A percentile compares a stretch with the other conserved stretches of the same genome.
Evolutionary conservation across 2,329 filamentous ascomycete genomes (phyloP).

Genomic region (Scedosporium dehoogii): DNA sequence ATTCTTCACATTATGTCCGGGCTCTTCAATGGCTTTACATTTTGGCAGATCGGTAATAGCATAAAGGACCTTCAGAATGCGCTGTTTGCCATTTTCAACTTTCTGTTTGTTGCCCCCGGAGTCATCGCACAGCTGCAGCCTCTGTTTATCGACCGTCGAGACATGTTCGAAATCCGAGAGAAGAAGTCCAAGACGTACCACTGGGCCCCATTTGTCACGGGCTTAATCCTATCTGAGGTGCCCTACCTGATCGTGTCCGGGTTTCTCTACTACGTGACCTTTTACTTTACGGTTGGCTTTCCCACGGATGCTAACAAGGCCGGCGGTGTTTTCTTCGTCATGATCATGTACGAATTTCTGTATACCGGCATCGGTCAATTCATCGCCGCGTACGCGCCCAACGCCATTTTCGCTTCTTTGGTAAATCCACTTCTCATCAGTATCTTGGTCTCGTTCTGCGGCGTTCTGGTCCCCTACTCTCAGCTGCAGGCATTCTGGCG

Average conservation of each 20-base stretch:
- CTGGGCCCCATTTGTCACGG: slow-evolving; percentile 57
- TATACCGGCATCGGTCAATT: slow-evolving; percentile 54
- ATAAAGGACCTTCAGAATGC: slow-evolving; percentile 42
- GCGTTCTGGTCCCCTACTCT: slow-evolving; percentile 59
- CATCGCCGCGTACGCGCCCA: slow-evolving; percentile 53
- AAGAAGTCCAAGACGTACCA: slow-evolving; percentile 52
- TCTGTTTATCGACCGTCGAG: slow-evolving; percentile 44
- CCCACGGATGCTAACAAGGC: slow-evolving; percentile 30
- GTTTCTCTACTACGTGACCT: slow-evolving; percentile 55
- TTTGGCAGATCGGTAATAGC: slow-evolving; percentile 47
- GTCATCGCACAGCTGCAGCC: slow-evolving; percentile 50
- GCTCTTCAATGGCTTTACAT: slow-evolving; percentile 52
- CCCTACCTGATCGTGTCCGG: slow-evolving; percentile 59
- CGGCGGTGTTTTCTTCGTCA: slow-evolving; percentile 42
- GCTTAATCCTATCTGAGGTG: slow-evolving; percentile 56
- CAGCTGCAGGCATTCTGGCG: slow-evolving; percentile 58
- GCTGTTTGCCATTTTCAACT: slow-evolving; percentile 52
- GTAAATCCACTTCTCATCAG: slow-evolving; percentile 46
- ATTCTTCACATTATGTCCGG: slow-evolving; percentile 42
- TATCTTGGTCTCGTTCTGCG: slow-evolving; percentile 60
- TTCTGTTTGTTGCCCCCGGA: slow-evolving; percentile 51
- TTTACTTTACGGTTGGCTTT: slow-evolving; percentile 39
- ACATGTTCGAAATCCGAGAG: slow-evolving; percentile 49
- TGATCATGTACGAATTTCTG: slow-evolving; percentile 50
- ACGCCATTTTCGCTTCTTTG: slow-evolving; percentile 48